Percentiles rank a stretch among this genome's conserved stretches.
These are phyloP conservation scores for Coniochaeta prunicola DNA, from an alignment of 2,329 filamentous ascomycete genomes.

Conservation along the genomic window DNA sequence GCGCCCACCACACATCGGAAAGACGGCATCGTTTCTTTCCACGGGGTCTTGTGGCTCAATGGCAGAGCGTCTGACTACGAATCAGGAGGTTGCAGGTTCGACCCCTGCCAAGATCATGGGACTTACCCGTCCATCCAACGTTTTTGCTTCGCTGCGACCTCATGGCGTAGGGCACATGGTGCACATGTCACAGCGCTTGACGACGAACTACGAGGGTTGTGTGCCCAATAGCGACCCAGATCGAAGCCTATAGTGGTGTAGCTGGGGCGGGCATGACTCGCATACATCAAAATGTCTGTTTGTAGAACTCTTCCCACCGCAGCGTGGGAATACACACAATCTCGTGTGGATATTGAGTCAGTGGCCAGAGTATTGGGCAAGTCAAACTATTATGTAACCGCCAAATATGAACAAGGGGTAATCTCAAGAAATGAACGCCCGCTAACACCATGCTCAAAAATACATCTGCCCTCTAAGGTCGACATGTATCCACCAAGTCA, in stretches of 20 bases:
- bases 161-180: neutral
- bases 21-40: neutral
- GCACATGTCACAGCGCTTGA: too few species aligned
- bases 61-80: conserved; percentile 38
- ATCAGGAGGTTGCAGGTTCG: conserved; percentile 14
- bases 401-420: neutral
- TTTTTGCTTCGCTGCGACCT: neutral
- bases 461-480: neutral
- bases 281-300: too few species aligned
- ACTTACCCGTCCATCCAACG: too few species aligned
- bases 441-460: neutral
- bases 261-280: too few species aligned
- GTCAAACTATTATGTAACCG: neutral
- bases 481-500: neutral
- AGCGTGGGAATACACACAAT: neutral
- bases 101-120: conserved; percentile 11
- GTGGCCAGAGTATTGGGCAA: too few species aligned
- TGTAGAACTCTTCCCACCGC: too few species aligned
- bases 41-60: conserved; percentile 23
- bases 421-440: neutral
- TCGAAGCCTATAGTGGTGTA: too few species aligned
- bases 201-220: too few species aligned
- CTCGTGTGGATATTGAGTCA: neutral
- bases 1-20: neutral
- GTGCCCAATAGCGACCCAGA: too few species aligned